Base-by-base conservation (phyloP, 2,329 filamentous ascomycete species). In the Botrytis paeoniae region DNA sequence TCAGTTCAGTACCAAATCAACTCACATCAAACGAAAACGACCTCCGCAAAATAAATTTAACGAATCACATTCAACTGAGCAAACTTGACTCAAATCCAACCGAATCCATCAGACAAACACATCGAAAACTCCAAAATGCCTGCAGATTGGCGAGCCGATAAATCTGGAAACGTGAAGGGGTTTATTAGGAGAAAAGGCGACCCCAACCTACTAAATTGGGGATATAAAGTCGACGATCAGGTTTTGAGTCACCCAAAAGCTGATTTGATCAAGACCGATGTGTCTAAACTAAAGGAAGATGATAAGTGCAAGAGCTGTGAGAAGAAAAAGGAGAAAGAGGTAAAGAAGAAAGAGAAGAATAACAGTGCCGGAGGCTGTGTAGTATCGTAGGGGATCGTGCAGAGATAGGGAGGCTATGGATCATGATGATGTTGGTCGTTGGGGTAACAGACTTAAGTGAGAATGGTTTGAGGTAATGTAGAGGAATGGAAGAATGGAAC, bases 141-240 rank as follows among this genome's bases (percentile, higher is more conserved):
- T 45, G 37, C 61, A 37, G n/a, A 25, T 22, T 41, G 59, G 69
- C 20, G 59, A 51, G n/a, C 64, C 18, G 61, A 71, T 51, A n/a
- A 45, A 16, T 59, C 45, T 8, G 57, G 29, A 29, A 66, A 59
- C 12, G 48, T 71, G 4, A 66, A 59, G 18, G 70, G 70, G 4
- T 29, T 66, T 0, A 22, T 60, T 20, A 54, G 70, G 29, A 65
- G 70, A 41, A 71, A 66, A 25, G 48, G 70, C 9, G 70, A 59
- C 18, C 12, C 14, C 2, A 71, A 66, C 41, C 70, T 48, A 20
- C 4, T n/a, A 32, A 71, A 71, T 20, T 71, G 61, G 70, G 70
- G 18, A 18, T 39, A 39, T 6, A 25, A 41, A 6, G 48, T 66
- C 12, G 45, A 71, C 4, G n/a, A 59, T 5, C 22, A 59, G 0